Evolutionary conservation across 345 rosid genomes (phyloP).

Genomic region (Bruguiera gymnorhiza): DNA sequence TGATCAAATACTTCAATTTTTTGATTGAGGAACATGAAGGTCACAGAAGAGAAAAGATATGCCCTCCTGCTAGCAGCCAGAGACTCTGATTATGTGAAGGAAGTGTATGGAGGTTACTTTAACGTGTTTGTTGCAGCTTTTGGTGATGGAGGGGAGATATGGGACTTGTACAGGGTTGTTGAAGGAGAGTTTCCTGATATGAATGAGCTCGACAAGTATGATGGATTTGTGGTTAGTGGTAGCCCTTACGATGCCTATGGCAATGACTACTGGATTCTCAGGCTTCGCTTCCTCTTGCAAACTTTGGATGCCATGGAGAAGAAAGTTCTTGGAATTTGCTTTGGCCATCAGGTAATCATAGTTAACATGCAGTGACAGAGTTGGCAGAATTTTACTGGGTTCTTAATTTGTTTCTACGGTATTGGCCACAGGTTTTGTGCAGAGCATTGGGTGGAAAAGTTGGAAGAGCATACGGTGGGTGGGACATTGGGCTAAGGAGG

Average conservation of each 20-base stretch:
- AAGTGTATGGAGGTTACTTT: slow-evolving; percentile 71
- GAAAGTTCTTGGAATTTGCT: slow-evolving; percentile 83
- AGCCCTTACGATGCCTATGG: slow-evolving; percentile 80
- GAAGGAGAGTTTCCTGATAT: slow-evolving; percentile 73
- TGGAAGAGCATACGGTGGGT: slow-evolving; percentile 62
- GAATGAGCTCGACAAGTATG: slow-evolving; percentile 54
- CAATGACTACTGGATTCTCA: slow-evolving; percentile 66
- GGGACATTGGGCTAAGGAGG: slow-evolving; percentile 65
- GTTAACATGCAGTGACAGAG: not conserved
- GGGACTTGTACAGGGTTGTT: slow-evolving; percentile 74
- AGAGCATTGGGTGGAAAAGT: slow-evolving; percentile 85
- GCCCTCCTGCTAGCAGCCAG: slow-evolving; percentile 64
- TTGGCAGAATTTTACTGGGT: not conserved
- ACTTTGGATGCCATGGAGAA: slow-evolving; percentile 70
- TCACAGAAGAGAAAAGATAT: slow-evolving; percentile 31
- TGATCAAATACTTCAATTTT: not conserved
- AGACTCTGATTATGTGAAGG: slow-evolving; percentile 72
- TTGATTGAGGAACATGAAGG: not conserved
- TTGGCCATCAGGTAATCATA: slow-evolving; percentile 85
- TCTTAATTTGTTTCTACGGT: not conserved
- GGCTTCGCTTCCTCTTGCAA: slow-evolving; percentile 58
- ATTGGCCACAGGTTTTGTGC: slow-evolving; percentile 57
- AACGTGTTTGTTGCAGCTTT: slow-evolving; percentile 66
- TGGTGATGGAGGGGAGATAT: slow-evolving; percentile 72
- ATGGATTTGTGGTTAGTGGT: slow-evolving; percentile 83